These are phyloP conservation scores for Trametes versicolor DNA, from an alignment of 1,284 basidiomycete genomes.

Conservation along the genomic window DNA sequence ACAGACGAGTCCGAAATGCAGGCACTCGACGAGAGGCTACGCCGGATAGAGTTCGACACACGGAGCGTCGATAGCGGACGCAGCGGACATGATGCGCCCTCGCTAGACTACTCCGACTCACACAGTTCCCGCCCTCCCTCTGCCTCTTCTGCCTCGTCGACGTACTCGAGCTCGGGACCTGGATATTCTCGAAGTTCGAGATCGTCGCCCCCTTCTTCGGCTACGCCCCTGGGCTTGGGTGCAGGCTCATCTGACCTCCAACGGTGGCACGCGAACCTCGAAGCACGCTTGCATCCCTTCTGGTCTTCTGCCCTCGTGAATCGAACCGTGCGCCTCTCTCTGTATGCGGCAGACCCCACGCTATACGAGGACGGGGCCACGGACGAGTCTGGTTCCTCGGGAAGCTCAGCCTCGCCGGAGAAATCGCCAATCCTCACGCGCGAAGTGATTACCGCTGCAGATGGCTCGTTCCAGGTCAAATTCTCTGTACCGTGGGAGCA, in stretches of 20 bases:
- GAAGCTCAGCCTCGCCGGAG: slow-evolving; percentile 35
- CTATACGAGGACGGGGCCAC: slow-evolving; percentile 27
- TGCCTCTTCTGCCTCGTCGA: slow-evolving; percentile 28
- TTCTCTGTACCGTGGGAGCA: slow-evolving; percentile 75
- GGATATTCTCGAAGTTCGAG: neutral
- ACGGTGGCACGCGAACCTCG: slow-evolving; percentile 76
- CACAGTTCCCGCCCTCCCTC: slow-evolving; percentile 34
- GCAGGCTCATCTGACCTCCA: slow-evolving; percentile 49
- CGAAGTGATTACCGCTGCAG: slow-evolving; percentile 64
- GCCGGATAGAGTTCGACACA: slow-evolving; percentile 41
- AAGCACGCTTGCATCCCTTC: slow-evolving; percentile 78
- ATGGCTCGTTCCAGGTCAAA: slow-evolving; percentile 77
- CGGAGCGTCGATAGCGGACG: slow-evolving; percentile 27
- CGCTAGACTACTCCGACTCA: slow-evolving; percentile 27
- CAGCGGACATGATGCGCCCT: slow-evolving; percentile 24
- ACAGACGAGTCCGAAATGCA: slow-evolving; percentile 66
- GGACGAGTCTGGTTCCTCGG: slow-evolving; percentile 34
- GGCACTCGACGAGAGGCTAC: slow-evolving; percentile 58
- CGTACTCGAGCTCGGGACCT: slow-evolving; percentile 15
- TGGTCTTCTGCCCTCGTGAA: slow-evolving; percentile 75
- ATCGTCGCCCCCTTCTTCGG: slow-evolving; percentile 11
- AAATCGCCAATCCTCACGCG: slow-evolving; percentile 57
- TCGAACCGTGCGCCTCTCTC: slow-evolving; percentile 64
- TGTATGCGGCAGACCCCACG: slow-evolving; percentile 56
- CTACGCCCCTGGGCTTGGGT: neutral